Conservation (phyloP, 1,284 basidiomycete genomes). For the Ganoderma multipileum region DNA sequence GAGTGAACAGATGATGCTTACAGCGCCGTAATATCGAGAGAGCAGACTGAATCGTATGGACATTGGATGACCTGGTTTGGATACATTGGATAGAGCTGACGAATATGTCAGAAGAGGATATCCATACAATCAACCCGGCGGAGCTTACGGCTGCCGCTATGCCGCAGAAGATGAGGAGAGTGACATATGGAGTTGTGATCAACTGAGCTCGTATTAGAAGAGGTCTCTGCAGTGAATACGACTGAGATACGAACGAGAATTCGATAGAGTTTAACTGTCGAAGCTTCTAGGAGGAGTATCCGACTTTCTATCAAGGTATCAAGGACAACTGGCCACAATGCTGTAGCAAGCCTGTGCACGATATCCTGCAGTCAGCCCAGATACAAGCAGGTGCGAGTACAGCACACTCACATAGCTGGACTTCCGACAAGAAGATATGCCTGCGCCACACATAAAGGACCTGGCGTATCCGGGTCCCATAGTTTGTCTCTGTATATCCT, state of each 20-base stretch:
- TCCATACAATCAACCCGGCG: neutral
- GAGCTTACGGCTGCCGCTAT: neutral
- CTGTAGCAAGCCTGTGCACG: constrained; percentile 24
- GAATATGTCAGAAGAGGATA: constrained; percentile 16
- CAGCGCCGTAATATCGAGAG: constrained; percentile 28
- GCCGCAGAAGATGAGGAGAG: constrained; percentile 27
- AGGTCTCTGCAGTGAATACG: neutral
- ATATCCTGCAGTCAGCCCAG: neutral
- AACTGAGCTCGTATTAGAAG: constrained; percentile 19
- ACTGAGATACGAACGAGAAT: constrained; percentile 2
- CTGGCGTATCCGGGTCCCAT: constrained; percentile 22
- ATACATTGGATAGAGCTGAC: constrained; percentile 28
- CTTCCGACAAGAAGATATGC: constrained; percentile 31
- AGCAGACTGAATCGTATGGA: constrained; percentile 31
- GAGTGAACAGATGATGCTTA: constrained; percentile 17
- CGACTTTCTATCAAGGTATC: constrained; percentile 28
- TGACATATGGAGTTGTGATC: constrained; percentile 30
- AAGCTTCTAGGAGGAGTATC: constrained; percentile 9
- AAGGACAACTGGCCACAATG: constrained; percentile 31
- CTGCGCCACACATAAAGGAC: constrained; percentile 30
- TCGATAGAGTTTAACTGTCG: neutral
- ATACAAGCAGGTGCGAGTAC: neutral
- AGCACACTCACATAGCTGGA: constrained; percentile 29
- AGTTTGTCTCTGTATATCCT: constrained; percentile 29
- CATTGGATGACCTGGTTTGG: constrained; percentile 26